phyloP scores from a whole-genome alignment of 768 basidiomycete species.

The Mycena vulgaris region DNA sequence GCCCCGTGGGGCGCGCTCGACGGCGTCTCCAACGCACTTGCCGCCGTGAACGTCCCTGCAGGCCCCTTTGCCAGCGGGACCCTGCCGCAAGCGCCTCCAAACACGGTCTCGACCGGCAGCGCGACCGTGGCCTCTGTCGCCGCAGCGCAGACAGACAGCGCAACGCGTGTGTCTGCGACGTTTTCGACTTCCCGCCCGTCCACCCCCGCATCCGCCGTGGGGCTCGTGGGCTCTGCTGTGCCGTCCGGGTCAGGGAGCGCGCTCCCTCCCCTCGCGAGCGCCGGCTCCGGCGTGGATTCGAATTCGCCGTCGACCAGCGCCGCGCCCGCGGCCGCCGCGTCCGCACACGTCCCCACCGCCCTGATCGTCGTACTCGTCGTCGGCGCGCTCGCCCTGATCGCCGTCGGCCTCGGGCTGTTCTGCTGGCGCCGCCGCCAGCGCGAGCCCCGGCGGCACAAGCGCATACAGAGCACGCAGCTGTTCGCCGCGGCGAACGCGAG shows the following conservation, averaged over 20 bases:
- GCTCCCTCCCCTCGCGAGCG: background rate
- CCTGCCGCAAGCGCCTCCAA: background rate
- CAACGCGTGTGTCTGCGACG: too few relatives aligned
- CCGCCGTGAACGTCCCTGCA: conserved; percentile 14
- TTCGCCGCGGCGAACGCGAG: background rate
- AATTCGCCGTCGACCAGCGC: background rate
- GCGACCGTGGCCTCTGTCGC: background rate
- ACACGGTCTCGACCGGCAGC: background rate
- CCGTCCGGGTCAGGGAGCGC: too few relatives aligned
- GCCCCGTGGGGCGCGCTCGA: background rate
- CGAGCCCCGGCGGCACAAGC: background rate
- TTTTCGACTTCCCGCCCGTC: too few relatives aligned
- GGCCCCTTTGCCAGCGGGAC: conserved; percentile 19
- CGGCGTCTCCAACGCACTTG: conserved; percentile 13
- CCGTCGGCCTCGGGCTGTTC: background rate
- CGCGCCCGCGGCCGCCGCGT: background rate
- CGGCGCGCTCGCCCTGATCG: conserved; percentile 5
- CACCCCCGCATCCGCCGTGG: too few relatives aligned
- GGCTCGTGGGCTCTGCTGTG: too few relatives aligned
- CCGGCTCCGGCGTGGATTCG: background rate
- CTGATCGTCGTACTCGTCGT: background rate
- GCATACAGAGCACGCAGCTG: background rate
- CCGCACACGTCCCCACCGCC: background rate
- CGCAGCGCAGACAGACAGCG: too few relatives aligned
- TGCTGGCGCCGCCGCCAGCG: conserved; percentile 21